Evolutionary conservation across 495 filamentous ascomycete species (phyloP).

Genomic region (Penicillium salamii): DNA sequence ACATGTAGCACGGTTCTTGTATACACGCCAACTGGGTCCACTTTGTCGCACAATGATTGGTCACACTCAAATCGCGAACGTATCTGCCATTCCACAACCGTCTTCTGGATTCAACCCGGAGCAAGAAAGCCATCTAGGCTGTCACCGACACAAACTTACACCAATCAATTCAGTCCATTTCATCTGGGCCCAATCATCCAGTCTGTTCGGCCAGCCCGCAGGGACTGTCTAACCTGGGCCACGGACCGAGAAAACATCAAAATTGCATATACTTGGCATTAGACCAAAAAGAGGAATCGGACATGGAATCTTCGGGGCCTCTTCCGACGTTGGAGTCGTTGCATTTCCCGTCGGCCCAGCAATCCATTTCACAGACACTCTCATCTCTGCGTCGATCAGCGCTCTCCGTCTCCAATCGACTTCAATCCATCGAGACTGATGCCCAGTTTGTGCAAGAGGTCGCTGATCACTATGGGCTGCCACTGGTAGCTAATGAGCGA

Average conservation of each 20-base stretch:
- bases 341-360: conserved; percentile 42
- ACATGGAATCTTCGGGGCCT: conserved; percentile 19
- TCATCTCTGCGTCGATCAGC: conserved; percentile 65
- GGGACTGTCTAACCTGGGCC: conserved; percentile 10
- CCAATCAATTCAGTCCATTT: background rate
- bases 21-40: conserved; percentile 2
- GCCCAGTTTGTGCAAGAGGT: conserved; percentile 62
- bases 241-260: conserved; percentile 2
- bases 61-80: conserved; percentile 6
- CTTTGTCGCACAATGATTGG: conserved; percentile 11
- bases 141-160: background rate
- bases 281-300: background rate
- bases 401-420: conserved; percentile 76
- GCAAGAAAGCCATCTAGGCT: background rate
- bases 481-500: conserved; percentile 87
- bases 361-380: conserved; percentile 44
- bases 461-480: conserved; percentile 53
- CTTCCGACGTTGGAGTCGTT: conserved; percentile 40
- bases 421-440: conserved; percentile 69
- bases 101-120: background rate
- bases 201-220: background rate
- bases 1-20: background rate
- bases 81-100: conserved; percentile 14
- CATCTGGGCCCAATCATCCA: background rate
- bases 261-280: conserved; percentile 5